A percentile compares a stretch with the other conserved stretches of the same genome.
Conservation (phyloP, 2,329 filamentous ascomycete species). For the Xylariales sp. region DNA sequence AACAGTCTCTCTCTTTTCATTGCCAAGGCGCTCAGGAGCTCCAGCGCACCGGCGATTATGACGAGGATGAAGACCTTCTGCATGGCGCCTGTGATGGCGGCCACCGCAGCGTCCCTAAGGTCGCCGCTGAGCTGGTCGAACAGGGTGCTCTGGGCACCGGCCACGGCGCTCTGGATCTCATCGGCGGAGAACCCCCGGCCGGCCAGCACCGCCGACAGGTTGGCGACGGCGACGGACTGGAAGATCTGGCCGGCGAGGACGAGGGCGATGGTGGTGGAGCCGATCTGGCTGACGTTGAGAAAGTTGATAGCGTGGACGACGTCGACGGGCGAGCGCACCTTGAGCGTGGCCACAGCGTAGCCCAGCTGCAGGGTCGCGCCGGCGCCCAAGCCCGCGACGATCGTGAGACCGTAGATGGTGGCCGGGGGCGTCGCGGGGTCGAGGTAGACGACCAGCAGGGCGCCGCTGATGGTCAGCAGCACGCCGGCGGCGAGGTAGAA, state of each 20-base stretch:
- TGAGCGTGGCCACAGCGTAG: conserved; percentile 22
- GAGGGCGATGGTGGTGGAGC: conserved; percentile 12
- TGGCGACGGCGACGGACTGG: conserved; percentile 12
- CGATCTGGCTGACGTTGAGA: conserved; percentile 24
- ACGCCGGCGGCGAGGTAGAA: conserved; percentile 32
- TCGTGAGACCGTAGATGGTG: conserved; percentile 27
- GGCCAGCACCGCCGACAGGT: background rate
- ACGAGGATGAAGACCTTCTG: conserved; percentile 1
- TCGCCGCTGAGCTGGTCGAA: background rate
- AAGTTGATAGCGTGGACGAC: conserved; percentile 17
- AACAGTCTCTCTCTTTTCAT: conserved; percentile 3
- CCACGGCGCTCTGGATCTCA: conserved; percentile 1
- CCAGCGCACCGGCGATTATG: background rate
- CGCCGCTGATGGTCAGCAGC: conserved; percentile 28
- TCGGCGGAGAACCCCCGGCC: background rate
- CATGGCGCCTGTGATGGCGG: conserved; percentile 1
- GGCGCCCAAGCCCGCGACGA: conserved; percentile 35
- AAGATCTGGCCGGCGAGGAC: conserved; percentile 19
- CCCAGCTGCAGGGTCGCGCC: conserved; percentile 19
- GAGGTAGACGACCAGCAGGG: conserved; percentile 20
- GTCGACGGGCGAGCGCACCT: conserved; percentile 9
- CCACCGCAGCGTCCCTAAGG: background rate
- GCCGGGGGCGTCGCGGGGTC: conserved; percentile 10
- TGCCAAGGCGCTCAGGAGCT: background rate
- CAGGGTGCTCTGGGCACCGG: background rate